Conservation (phyloP, 2,329 filamentous ascomycete genomes). For the Rhinocladiella mackenziei region DNA sequence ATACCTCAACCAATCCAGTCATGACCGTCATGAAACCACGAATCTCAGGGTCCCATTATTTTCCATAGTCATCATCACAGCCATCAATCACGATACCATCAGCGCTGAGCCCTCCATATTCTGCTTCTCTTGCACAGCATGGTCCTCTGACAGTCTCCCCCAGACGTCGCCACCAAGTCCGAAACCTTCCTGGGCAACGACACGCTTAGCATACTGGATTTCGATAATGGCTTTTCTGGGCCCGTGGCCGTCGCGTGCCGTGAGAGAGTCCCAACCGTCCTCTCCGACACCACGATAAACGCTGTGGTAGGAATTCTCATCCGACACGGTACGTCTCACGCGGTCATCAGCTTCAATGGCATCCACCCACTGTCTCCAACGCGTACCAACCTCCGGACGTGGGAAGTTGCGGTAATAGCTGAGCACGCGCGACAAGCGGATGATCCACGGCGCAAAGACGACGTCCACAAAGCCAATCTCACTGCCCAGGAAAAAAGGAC, state of each 20-base stretch:
- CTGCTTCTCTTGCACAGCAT: constrained; percentile 6
- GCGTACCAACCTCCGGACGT: constrained; percentile 57
- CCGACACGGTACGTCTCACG: constrained; percentile 64
- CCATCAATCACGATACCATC: not conserved
- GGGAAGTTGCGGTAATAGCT: constrained; percentile 64
- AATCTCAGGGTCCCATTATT: not conserved
- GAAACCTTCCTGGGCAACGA: constrained; percentile 27
- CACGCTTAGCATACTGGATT: constrained; percentile 22
- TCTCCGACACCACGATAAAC: constrained; percentile 28
- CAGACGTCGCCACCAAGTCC: constrained; percentile 28
- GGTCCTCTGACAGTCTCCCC: constrained; percentile 20
- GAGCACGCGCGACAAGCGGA: constrained; percentile 64
- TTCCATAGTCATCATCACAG: not conserved
- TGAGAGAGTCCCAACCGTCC: constrained; percentile 22
- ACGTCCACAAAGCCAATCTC: constrained; percentile 65
- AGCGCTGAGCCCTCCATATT: not conserved
- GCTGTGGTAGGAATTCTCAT: constrained; percentile 55
- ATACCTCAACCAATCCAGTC: too few relatives aligned
- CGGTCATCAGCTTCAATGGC: constrained; percentile 63
- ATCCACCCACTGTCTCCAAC: constrained; percentile 67
- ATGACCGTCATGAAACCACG: too few relatives aligned
- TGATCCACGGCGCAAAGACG: constrained; percentile 70
- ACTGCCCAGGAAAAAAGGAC: constrained; percentile 65
- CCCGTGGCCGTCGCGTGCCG: constrained; percentile 1
- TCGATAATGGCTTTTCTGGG: constrained; percentile 23